Base-by-base conservation (phyloP, 441 rosid genomes). In the Euphorbia corollata region DNA sequence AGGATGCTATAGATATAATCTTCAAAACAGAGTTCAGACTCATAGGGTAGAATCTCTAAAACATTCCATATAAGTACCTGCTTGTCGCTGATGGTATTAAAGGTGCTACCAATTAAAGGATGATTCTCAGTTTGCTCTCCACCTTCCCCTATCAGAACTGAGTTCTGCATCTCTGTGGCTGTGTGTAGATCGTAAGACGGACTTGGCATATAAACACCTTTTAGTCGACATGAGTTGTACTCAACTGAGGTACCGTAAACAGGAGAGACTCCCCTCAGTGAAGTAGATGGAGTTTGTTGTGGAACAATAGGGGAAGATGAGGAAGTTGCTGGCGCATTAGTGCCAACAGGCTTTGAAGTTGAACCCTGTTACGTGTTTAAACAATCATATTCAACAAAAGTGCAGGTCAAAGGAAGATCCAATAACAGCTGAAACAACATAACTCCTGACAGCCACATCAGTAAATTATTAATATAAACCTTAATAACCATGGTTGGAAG, bases 121-220 rank as follows among this genome's bases (percentile, higher is more conserved):
- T 71, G 82, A 74, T 63, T 78, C 56, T 76, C 87, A 13, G 73
- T 68, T 68, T 83, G 90, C 69, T 83, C 86, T 64, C 78, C 78
- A 63, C 82, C 85, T 75, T 80, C 86, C 64, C 84, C 85, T 61
- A 82, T 74, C 76, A 86, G 73, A 58, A 78, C 85, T 62, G 88
- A 73, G 77, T 81, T 80, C 74, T 85, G 94, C 68, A 83, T 62
- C 24, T 55, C 82, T 67, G 68, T 73, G 73, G 72, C 73, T 62
- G 82, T 73, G 64, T 85, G 74, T 50, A 80, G 61, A 79, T 88
- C 96, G 79, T 83, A 87, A 61, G 87, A 83, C 53, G 89, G 71
- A 64, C 71, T 75, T 34, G 94, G 96, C 72, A 79, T 43, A 75
- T 85, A 88, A 77, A 86, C 84, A 79, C 96, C 89, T 85, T 94